These are phyloP conservation scores for Boechera stricta DNA, from an alignment of 345 rosid genomes.

Conservation along the genomic window DNA sequence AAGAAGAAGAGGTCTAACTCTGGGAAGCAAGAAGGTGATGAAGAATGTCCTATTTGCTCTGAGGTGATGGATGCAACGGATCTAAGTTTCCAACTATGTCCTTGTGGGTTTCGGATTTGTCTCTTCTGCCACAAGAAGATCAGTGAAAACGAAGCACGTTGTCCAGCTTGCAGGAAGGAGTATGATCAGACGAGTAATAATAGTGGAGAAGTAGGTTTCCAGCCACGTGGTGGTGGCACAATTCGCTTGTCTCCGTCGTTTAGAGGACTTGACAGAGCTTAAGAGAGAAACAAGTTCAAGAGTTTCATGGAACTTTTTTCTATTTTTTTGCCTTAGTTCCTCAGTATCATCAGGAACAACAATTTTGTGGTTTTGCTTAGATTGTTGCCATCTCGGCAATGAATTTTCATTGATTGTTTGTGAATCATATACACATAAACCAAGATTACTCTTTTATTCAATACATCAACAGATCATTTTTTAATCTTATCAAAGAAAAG, in stretches of 20 bases:
- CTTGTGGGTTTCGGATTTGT: conserved; percentile 53
- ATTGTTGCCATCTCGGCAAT: conserved; percentile 31
- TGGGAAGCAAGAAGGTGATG: conserved; percentile 31
- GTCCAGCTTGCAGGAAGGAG: conserved; percentile 52
- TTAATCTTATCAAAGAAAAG: neutral
- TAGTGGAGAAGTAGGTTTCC: conserved; percentile 29
- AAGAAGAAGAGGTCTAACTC: conserved; percentile 30
- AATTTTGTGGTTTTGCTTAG: conserved; percentile 19
- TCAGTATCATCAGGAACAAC: neutral
- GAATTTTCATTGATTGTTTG: neutral
- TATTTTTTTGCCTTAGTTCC: neutral
- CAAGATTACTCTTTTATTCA: neutral
- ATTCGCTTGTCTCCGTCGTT: conserved; percentile 39
- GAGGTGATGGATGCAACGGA: conserved; percentile 55
- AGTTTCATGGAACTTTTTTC: conserved; percentile 4
- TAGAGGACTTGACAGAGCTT: conserved; percentile 40
- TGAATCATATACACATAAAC: conserved; percentile 13
- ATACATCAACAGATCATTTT: neutral
- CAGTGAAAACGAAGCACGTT: conserved; percentile 47
- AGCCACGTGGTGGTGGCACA: conserved; percentile 33
- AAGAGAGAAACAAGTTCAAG: conserved; percentile 5
- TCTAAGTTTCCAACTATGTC: conserved; percentile 51
- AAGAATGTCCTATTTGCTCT: conserved; percentile 50
- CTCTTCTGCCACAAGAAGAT: conserved; percentile 56
- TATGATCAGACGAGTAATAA: conserved; percentile 27